These are phyloP conservation scores for Dothiorella sarmentorum DNA, from an alignment of 2,329 filamentous ascomycete species.

Conservation along the genomic window DNA sequence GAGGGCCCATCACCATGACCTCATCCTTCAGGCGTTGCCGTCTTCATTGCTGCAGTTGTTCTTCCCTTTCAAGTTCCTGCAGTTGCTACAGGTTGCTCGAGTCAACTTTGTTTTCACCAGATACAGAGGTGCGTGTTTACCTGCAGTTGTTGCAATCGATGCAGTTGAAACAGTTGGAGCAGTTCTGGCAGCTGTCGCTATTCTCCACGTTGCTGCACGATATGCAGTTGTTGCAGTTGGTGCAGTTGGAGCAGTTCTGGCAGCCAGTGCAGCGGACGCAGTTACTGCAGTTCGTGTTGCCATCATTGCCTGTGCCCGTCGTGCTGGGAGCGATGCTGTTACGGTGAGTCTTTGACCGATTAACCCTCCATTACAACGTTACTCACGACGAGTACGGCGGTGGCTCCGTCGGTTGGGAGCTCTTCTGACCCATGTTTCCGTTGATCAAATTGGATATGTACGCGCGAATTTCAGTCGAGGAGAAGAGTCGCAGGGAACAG, in stretches of 20 bases:
- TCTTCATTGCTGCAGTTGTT: constrained; percentile 1
- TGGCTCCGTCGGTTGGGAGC: background rate
- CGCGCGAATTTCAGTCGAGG: no score
- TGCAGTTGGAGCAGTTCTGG: background rate
- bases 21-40: background rate
- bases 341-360: background rate
- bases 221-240: background rate
- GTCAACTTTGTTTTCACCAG: background rate
- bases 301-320: background rate
- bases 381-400: background rate
- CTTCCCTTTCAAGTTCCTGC: constrained; percentile 2
- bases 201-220: background rate
- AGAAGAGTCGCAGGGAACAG: no score
- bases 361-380: no score
- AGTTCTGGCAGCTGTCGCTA: background rate
- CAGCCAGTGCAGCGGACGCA: background rate
- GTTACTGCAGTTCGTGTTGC: constrained; percentile 1
- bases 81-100: background rate
- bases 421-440: background rate
- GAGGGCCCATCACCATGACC: background rate
- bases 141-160: constrained; percentile 1
- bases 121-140: background rate
- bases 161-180: background rate
- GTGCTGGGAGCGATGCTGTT: no score
- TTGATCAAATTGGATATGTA: no score